phyloP scores from a whole-genome alignment of 805 yeast genomes.

The Starmerella roubikii region DNA sequence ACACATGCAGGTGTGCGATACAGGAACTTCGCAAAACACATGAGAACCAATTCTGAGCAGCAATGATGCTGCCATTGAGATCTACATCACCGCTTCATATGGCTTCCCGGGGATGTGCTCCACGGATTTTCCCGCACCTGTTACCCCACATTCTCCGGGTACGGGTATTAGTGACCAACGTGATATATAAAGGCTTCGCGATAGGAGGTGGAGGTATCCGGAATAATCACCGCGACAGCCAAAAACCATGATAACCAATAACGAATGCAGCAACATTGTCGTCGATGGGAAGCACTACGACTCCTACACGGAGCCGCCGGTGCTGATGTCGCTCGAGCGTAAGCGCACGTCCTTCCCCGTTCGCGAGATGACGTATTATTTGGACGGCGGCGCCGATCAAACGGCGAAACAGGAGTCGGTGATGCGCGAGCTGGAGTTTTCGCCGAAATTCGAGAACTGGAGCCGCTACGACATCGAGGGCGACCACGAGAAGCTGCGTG shows the following conservation, averaged over 20 bases:
- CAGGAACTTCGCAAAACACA: too few species aligned
- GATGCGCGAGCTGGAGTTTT: constrained; percentile 37
- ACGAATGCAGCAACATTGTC: constrained; percentile 15
- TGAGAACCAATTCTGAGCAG: too few species aligned
- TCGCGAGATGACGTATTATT: constrained; percentile 30
- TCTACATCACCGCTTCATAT: too few species aligned
- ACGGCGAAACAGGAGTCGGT: constrained; percentile 30
- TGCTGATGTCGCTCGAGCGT: constrained; percentile 30
- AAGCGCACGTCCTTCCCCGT: constrained; percentile 27
- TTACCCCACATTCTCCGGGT: too few species aligned
- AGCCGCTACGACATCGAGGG: constrained; percentile 34
- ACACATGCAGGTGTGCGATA: too few species aligned
- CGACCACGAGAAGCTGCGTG: constrained; percentile 29
- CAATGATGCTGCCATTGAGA: too few species aligned
- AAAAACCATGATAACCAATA: constrained; percentile 2
- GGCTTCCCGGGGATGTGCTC: too few species aligned
- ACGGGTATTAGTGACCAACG: too few species aligned
- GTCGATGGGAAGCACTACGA: constrained; percentile 18
- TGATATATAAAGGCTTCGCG: too few species aligned
- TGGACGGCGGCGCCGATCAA: constrained; percentile 30
- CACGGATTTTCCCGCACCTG: too few species aligned
- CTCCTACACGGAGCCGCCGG: constrained; percentile 27
- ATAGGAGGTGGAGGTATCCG: too few species aligned
- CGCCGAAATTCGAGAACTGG: constrained; percentile 35
- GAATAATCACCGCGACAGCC: not conserved